phyloP scores from a whole-genome alignment of 371 early-diverging fungal species.

The Syncephalastrum monosporum region DNA sequence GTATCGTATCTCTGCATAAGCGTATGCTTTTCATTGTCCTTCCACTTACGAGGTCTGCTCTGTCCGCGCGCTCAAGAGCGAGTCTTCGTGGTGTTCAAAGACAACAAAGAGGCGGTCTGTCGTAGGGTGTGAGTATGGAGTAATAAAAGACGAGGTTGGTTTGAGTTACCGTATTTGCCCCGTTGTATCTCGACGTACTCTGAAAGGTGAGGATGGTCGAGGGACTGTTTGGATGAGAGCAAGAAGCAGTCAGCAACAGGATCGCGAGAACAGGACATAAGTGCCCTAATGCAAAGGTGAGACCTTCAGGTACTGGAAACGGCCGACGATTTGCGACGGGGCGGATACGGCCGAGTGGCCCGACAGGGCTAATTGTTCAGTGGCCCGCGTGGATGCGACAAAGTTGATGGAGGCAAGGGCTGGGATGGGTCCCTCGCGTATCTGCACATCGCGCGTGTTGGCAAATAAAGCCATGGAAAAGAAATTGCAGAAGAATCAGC shows the following conservation, averaged over 20 bases:
- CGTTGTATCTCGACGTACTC: conserved; percentile 61
- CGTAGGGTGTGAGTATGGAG: not conserved
- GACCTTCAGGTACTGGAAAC: conserved; percentile 60
- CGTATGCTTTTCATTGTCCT: not conserved
- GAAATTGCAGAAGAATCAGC: not conserved
- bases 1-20: conserved; percentile 11
- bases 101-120: conserved; percentile 62
- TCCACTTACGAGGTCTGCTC: conserved; percentile 23
- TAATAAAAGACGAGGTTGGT: not conserved
- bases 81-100: conserved; percentile 52
- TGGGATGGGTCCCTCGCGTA: conserved; percentile 22
- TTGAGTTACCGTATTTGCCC: conserved; percentile 55
- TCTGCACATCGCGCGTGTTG: conserved; percentile 27
- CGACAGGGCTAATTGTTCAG: conserved; percentile 42
- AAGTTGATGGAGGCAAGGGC: conserved; percentile 43
- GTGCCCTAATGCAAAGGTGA: no score
- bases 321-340: conserved; percentile 60
- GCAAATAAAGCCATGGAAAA: conserved; percentile 41
- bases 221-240: conserved; percentile 28
- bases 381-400: conserved; percentile 40
- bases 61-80: conserved; percentile 30
- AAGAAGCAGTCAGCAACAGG: not conserved
- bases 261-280: not conserved
- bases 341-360: conserved; percentile 53
- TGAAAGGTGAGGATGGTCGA: conserved; percentile 57